A percentile compares a stretch with the other conserved stretches of the same genome.
Conservation (phyloP, 176 grass and related monocot genomes). For the Cymbopogon citratus region DNA sequence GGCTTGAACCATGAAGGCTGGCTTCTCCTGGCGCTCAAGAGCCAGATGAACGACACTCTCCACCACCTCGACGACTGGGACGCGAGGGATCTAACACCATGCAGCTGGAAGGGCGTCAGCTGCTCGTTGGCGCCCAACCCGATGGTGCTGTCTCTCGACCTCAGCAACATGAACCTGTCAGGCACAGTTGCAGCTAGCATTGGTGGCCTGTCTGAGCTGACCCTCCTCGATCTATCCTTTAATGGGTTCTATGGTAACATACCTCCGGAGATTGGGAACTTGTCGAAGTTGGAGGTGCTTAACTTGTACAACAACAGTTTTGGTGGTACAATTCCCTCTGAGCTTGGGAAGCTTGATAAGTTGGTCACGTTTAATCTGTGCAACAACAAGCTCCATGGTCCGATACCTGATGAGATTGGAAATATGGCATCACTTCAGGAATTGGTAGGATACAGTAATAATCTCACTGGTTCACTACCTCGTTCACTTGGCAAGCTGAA, state of each 20-base stretch:
- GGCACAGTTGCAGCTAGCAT: conserved; percentile 62
- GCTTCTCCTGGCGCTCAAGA: conserved; percentile 73
- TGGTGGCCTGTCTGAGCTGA: conserved; percentile 51
- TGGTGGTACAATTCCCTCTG: conserved; percentile 44
- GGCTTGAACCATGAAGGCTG: conserved; percentile 62
- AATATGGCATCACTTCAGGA: conserved; percentile 65
- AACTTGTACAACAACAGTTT: conserved; percentile 76
- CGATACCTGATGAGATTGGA: conserved; percentile 74
- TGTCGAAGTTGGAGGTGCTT: conserved; percentile 49
- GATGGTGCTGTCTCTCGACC: conserved; percentile 49
- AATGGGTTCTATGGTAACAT: conserved; percentile 70
- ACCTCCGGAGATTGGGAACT: conserved; percentile 61
- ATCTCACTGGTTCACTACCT: conserved; percentile 74
- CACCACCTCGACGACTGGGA: conserved; percentile 70
- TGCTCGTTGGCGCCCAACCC: conserved; percentile 44
- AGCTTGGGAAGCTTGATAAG: conserved; percentile 60
- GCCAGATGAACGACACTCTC: conserved; percentile 49
- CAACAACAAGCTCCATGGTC: conserved; percentile 77
- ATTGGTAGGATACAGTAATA: conserved; percentile 86
- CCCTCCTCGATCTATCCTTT: conserved; percentile 66
- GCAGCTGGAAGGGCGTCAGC: conserved; percentile 69
- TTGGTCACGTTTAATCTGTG: conserved; percentile 66
- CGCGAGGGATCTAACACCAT: conserved; percentile 42
- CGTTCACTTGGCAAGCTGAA: conserved; percentile 65
- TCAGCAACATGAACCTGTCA: conserved; percentile 74